Percentiles rank a stretch among this genome's conserved stretches.
Conservation (phyloP, 228 moss, liverwort and hornwort species). For the Sphagnum magellanicum region DNA sequence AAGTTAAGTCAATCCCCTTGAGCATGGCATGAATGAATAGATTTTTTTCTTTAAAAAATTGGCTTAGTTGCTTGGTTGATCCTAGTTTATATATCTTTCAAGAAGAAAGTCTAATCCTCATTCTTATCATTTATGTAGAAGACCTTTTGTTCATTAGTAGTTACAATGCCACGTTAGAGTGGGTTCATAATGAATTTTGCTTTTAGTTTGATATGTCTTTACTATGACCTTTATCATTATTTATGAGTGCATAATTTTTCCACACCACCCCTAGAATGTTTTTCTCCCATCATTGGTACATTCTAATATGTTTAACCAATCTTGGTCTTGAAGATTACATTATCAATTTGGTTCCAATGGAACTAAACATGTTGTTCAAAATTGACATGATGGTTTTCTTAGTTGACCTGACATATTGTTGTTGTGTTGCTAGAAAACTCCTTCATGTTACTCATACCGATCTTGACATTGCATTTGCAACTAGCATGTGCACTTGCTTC, state of each 20-base stretch:
- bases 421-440: background rate
- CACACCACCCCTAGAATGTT: background rate
- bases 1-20: background rate
- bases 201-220: background rate
- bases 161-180: background rate
- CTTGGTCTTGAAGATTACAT: background rate
- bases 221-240: background rate
- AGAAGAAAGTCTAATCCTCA: too few species aligned
- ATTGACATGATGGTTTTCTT: background rate
- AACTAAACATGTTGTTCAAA: background rate
- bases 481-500: background rate
- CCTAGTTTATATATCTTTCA: too few species aligned
- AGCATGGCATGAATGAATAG: background rate
- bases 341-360: background rate
- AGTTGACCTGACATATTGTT: background rate
- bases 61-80: too few species aligned
- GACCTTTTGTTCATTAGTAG: background rate
- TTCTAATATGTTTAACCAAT: background rate
- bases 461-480: background rate
- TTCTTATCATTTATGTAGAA: background rate
- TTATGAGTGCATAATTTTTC: background rate
- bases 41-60: too few species aligned
- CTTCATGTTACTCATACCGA: background rate
- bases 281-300: background rate
- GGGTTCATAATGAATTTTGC: background rate